Evolutionary conservation across 1,284 basidiomycete genomes (phyloP), one percentile per base, ranked within the genome.

Genomic region (Cutaneotrichosporon sp.): DNA sequence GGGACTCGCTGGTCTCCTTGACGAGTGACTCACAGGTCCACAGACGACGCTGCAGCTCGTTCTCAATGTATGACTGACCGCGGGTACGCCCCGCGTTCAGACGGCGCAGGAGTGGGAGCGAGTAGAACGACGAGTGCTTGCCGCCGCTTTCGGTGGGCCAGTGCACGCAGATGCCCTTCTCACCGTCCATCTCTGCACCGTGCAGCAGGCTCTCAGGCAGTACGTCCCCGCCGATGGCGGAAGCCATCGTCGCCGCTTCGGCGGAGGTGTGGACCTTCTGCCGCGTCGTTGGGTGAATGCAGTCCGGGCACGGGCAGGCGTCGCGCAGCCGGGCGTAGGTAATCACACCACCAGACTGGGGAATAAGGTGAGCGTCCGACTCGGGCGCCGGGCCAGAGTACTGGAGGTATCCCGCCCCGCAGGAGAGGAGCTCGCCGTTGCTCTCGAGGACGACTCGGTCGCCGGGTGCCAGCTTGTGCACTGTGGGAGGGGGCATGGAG

Each of bases 241-340:
- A 25, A 4, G 50, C 50, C 7, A 38, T 31, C 24, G 51, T 43
- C 22, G 26, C 46, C 24, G 57, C 57, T 32, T 59, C 57, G 26
- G 51, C 54, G 1, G 54, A 78, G 5, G 75, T 88, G 66, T 85
- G 84, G 1, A 90, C 77, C 59, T 88, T 88, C 72, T 92, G 89
- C 12, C 75, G 76, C 0, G 85, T 88, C 17, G 81, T 80, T 0
- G 84, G 81, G 64, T 91, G 85, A 5, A 90, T 76, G 54, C 84
- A 87, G 7, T 75, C 63, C 0, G 73, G 63, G 57, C 82, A 82
- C 34, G 76, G 76, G 60, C 83, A 85, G 0, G 79, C 75, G 61
- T 85, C 84, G 20, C 82, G 77, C 5, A 86, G 77, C 71, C 78
- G 76, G 55, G 75, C 63, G 50, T 65, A 77, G 7, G 64, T 56